phyloP scores from a whole-genome alignment of 306 rosid genomes.

The Medicago arabica region DNA sequence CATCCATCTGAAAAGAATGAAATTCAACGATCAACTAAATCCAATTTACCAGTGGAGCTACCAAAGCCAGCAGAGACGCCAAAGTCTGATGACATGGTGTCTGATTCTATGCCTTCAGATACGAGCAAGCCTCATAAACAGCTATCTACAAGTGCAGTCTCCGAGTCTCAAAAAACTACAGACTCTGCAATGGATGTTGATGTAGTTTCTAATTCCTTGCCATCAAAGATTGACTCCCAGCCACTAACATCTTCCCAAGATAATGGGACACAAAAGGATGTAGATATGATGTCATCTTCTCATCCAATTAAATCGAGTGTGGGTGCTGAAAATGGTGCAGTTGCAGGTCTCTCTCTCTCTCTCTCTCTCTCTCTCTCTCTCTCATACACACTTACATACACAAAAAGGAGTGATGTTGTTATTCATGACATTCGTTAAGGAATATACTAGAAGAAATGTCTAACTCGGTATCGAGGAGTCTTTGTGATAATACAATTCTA shows the following conservation, averaged over 20 bases:
- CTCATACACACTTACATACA: background rate
- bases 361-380: constrained; percentile 38
- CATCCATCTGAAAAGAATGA: constrained; percentile 53
- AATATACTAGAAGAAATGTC: constrained; percentile 14
- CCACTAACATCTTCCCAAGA: constrained; percentile 44
- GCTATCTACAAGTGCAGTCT: constrained; percentile 41
- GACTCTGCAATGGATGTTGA: constrained; percentile 57
- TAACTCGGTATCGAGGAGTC: constrained; percentile 8
- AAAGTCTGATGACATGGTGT: constrained; percentile 42
- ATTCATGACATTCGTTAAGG: constrained; percentile 19
- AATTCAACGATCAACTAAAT: constrained; percentile 47
- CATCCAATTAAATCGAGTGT: constrained; percentile 53
- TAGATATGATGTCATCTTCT: constrained; percentile 44
- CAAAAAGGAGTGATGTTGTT: constrained; percentile 14
- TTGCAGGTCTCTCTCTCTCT: constrained; percentile 48
- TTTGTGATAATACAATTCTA: constrained; percentile 12
- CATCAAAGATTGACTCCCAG: constrained; percentile 39
- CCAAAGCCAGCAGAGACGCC: constrained; percentile 47
- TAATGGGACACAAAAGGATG: constrained; percentile 47
- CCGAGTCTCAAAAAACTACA: constrained; percentile 46
- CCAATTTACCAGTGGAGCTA: constrained; percentile 47
- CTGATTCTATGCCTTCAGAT: constrained; percentile 46
- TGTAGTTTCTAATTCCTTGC: constrained; percentile 49
- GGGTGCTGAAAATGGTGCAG: constrained; percentile 52
- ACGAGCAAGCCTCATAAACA: constrained; percentile 36